Evolutionary conservation across 768 basidiomycete species (phyloP).

Genomic region (Pleurotus ostreatus): DNA sequence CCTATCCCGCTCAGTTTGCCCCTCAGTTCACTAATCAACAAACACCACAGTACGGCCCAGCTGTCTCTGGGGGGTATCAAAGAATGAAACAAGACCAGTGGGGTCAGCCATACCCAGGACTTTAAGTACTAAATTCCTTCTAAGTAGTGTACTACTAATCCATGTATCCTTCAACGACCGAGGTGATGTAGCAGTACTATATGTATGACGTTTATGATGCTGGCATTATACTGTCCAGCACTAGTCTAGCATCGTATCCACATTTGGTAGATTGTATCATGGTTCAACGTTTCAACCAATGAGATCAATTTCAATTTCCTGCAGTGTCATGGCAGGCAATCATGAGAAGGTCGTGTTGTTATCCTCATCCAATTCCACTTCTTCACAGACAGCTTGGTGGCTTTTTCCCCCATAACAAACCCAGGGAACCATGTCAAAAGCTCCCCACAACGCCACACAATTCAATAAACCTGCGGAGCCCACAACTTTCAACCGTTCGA

Average conservation of each 20-base stretch:
- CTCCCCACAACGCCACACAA: neutral
- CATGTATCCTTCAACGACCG: too few relatives aligned
- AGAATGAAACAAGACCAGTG: neutral
- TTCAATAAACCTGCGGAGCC: conserved; percentile 54
- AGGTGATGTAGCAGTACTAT: too few relatives aligned
- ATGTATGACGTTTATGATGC: too few relatives aligned
- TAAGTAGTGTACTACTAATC: too few relatives aligned
- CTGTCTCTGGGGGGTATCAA: neutral
- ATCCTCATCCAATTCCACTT: conserved; percentile 9
- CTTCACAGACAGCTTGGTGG: conserved; percentile 8
- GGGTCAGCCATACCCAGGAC: neutral
- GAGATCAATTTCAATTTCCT: neutral
- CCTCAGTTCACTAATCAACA: conserved; percentile 1
- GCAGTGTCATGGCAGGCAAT: neutral
- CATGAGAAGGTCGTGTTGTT: conserved; percentile 1
- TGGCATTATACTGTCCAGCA: too few relatives aligned
- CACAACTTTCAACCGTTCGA: conserved; percentile 88
- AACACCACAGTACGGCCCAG: neutral
- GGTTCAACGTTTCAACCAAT: too few relatives aligned
- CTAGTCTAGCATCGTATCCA: too few relatives aligned
- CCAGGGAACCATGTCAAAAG: neutral
- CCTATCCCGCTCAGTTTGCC: neutral
- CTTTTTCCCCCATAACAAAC: neutral
- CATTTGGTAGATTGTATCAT: too few relatives aligned
- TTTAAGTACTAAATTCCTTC: neutral